Evolutionary conservation across 192 early-diverging fungal species (phyloP).

Genomic region (Chytriomyces sp.): DNA sequence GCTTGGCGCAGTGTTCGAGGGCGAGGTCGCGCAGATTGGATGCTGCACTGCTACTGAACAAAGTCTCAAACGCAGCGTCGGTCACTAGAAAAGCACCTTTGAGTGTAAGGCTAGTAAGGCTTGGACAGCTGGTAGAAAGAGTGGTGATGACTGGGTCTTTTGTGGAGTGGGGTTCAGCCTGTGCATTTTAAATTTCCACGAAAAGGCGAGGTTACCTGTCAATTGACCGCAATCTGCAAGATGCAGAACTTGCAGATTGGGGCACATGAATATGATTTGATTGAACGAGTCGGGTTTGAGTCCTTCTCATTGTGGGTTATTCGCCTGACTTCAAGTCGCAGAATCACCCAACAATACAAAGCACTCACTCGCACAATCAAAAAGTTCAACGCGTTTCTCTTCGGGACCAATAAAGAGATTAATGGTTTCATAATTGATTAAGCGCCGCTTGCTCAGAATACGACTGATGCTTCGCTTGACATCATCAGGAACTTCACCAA

Average conservation of each 20-base stretch:
- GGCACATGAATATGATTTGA: slow-evolving; percentile 67
- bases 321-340: too few species aligned
- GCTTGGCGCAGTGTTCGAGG: slow-evolving; percentile 47
- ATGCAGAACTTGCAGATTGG: slow-evolving; percentile 60
- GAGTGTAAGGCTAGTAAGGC: slow-evolving; percentile 61
- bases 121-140: slow-evolving; percentile 39
- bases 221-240: slow-evolving; percentile 78
- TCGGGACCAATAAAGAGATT: slow-evolving; percentile 71
- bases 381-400: slow-evolving; percentile 61
- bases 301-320: background rate
- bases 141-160: slow-evolving; percentile 41
- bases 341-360: background rate
- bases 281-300: slow-evolving; percentile 56
- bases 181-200: too few species aligned
- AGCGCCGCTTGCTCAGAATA: slow-evolving; percentile 77
- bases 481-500: slow-evolving; percentile 76
- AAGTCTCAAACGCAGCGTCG: slow-evolving; percentile 55
- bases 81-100: slow-evolving; percentile 74
- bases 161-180: too few species aligned
- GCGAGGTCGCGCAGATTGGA: slow-evolving; percentile 40
- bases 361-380: slow-evolving; percentile 71
- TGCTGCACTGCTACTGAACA: slow-evolving; percentile 51
- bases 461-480: slow-evolving; percentile 72
- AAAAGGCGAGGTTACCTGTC: slow-evolving; percentile 35
- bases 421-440: slow-evolving; percentile 64